Conservation (phyloP, 2,329 filamentous ascomycete species). For the Geosmithia flava region DNA sequence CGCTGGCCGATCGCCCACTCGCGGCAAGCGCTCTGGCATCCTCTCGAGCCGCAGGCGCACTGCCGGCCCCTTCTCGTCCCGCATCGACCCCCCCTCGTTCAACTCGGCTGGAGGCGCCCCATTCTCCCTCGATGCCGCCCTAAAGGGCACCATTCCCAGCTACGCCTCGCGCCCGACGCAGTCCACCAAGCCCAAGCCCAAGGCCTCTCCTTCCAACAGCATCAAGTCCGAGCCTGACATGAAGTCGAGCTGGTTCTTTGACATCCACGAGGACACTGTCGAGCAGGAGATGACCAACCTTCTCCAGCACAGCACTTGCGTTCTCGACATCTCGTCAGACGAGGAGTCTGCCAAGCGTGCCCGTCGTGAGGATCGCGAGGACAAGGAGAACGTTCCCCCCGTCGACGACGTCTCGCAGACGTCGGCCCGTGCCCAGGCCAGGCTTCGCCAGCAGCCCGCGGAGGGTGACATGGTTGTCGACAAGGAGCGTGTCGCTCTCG, state of each 20-base stretch:
- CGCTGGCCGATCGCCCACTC: conserved; percentile 69
- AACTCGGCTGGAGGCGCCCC: conserved; percentile 39
- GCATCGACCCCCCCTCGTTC: conserved; percentile 60
- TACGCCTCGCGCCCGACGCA: conserved; percentile 34
- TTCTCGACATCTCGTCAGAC: conserved; percentile 81
- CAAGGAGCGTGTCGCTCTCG: conserved; percentile 51
- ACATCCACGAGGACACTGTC: conserved; percentile 84
- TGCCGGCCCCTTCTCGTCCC: conserved; percentile 50
- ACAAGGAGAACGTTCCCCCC: conserved; percentile 92
- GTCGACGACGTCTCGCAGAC: conserved; percentile 49
- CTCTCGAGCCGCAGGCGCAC: conserved; percentile 53
- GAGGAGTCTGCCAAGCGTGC: conserved; percentile 56
- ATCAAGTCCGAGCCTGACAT: conserved; percentile 26
- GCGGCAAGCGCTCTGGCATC: conserved; percentile 55
- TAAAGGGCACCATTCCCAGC: conserved; percentile 60
- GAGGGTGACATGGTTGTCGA: conserved; percentile 48
- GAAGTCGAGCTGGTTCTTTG: conserved; percentile 73
- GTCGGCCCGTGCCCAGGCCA: conserved; percentile 18
- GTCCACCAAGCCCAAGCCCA: conserved; percentile 11
- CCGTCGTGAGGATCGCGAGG: conserved; percentile 43
- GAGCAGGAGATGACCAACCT: conserved; percentile 88
- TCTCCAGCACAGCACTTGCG: conserved; percentile 80
- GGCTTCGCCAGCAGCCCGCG: conserved; percentile 3
- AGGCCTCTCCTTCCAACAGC: conserved; percentile 9
- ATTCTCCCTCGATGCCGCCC: conserved; percentile 75